Evolutionary conservation across 768 basidiomycete genomes (phyloP), one percentile per base, ranked within the genome.

Genomic region (Amanita phalloides): DNA sequence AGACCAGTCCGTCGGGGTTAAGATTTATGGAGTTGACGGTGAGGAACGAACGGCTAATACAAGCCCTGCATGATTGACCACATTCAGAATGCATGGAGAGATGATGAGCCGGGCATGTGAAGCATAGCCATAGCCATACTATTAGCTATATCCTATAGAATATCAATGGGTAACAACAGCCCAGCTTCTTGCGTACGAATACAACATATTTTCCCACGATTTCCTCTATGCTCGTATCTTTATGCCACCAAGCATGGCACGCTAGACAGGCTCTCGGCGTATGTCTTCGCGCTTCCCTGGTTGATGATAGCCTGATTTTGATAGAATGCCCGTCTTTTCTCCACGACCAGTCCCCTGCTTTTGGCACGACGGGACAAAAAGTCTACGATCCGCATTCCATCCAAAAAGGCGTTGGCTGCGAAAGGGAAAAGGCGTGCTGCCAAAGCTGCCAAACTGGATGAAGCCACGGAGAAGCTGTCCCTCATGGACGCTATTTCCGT

Each of bases 351-450:
- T 44, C 61, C 66, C 55, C 59, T 73, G 26, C 66, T 57, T 41
- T 60, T 78, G 37, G 77, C 70, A 6, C 77, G 75, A 54, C 72
- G 73, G 51, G 70, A 75, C 50, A 78, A 77, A 62, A 60, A 62
- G 45, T 58, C 68, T 14, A 79, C 76, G 61, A 73, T 78, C 43
- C 73, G 76, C 2, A 64, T 73, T n/a, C 80, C 77, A 13, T 81
- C 82, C 11, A 90, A 89, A 68, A 83, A 83, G 60, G 78, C 82
- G 20, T 70, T 79, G 28, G 84, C 82, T 28, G 79, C 84, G 28
- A 79, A 84, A 60, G 72, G 75, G 14, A 76, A 75, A 55, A 75
- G 78, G 65, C 79, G 75, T 56, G 80, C 79, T 8, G 71, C 74
- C 7, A 68, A 77, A 51, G 72, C 73, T 13, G 69, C 68, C 25